These are phyloP conservation scores for Gomphus sp. DNA, from an alignment of 1,284 basidiomycete species.

Conservation along the genomic window DNA sequence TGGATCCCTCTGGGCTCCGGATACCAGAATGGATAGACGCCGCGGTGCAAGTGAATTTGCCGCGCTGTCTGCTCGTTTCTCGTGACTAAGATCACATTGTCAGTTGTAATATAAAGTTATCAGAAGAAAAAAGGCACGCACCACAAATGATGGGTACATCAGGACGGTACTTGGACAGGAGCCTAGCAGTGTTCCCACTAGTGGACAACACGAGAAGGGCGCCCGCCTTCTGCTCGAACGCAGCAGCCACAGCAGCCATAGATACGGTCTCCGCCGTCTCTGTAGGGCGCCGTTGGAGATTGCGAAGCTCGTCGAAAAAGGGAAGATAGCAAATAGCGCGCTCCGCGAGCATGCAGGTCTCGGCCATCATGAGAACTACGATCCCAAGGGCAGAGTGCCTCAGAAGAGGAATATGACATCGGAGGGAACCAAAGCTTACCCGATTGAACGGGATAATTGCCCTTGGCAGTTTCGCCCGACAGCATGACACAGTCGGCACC, in stretches of 20 bases:
- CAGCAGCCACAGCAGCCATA: constrained; percentile 88
- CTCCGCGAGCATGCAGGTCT: constrained; percentile 93
- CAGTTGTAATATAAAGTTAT: neutral
- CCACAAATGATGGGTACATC: constrained; percentile 90
- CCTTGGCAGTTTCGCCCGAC: constrained; percentile 97
- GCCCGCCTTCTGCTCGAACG: constrained; percentile 88
- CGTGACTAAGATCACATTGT: constrained; percentile 53
- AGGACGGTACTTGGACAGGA: constrained; percentile 96
- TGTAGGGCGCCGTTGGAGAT: constrained; percentile 76
- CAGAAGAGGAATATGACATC: neutral
- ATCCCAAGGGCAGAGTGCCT: neutral
- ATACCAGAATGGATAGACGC: constrained; percentile 98
- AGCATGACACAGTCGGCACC: constrained; percentile 98
- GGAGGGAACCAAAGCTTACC: constrained; percentile 38
- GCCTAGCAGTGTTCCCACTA: constrained; percentile 91
- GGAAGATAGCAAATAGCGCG: constrained; percentile 89
- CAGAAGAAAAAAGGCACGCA: constrained; percentile 27
- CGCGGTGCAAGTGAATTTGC: constrained; percentile 95
- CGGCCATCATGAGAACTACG: constrained; percentile 94
- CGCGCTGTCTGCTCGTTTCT: constrained; percentile 94
- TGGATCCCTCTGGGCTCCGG: constrained; percentile 84
- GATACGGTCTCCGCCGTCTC: constrained; percentile 91
- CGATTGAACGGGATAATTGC: constrained; percentile 87
- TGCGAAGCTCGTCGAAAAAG: constrained; percentile 81
- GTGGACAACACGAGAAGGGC: constrained; percentile 97